A percentile compares a stretch with the other conserved stretches of the same genome.
phyloP scores from a whole-genome alignment of 257 asterid species.

The Voacanga thouarsii region DNA sequence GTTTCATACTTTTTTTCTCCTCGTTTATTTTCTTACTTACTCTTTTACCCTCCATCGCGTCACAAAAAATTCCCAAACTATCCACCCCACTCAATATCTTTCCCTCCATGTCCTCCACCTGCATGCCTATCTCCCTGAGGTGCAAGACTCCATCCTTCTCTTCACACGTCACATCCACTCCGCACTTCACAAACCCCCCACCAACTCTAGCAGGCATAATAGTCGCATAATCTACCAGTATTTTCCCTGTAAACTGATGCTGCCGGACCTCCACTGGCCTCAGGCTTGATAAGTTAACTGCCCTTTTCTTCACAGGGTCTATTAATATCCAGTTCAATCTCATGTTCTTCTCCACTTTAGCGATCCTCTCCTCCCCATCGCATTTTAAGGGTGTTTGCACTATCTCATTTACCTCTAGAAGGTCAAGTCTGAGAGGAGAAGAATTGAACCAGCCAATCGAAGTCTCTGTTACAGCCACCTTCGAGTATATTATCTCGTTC shows the following conservation, averaged over 20 bases:
- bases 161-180: constrained; percentile 53
- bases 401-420: constrained; percentile 39
- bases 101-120: constrained; percentile 78
- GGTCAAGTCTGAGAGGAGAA: constrained; percentile 50
- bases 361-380: constrained; percentile 44
- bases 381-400: constrained; percentile 38
- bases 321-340: constrained; percentile 67
- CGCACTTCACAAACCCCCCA: constrained; percentile 42
- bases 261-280: too few relatives aligned
- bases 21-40: constrained; percentile 24
- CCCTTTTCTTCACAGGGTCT: constrained; percentile 38
- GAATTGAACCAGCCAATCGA: constrained; percentile 54
- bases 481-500: constrained; percentile 37
- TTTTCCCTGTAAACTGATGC: too few relatives aligned
- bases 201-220: constrained; percentile 30
- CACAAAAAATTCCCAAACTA: constrained; percentile 42
- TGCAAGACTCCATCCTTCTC: constrained; percentile 49
- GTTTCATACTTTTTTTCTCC: constrained; percentile 35
- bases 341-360: constrained; percentile 34
- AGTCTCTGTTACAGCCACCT: constrained; percentile 40
- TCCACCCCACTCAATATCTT: constrained; percentile 44
- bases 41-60: constrained; percentile 54
- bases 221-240: constrained; percentile 56
- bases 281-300: too few relatives aligned
- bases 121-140: constrained; percentile 57